Evolutionary conservation across 2,329 filamentous ascomycete species (phyloP).

Genomic region (Colletotrichum liriopes): DNA sequence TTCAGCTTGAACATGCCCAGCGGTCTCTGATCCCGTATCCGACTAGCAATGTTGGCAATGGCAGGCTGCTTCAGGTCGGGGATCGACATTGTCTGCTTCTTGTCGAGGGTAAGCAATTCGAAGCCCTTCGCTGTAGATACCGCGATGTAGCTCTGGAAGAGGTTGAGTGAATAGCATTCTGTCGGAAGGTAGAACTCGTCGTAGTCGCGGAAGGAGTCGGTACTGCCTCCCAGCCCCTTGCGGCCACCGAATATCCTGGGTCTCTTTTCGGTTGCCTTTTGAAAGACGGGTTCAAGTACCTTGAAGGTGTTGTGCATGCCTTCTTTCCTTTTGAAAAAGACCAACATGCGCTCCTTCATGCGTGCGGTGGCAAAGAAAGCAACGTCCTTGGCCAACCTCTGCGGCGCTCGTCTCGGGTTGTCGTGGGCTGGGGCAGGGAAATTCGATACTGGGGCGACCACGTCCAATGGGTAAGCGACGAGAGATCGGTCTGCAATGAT

Average conservation of each 20-base stretch:
- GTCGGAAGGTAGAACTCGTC: constrained; percentile 99
- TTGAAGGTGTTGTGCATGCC: constrained; percentile 95
- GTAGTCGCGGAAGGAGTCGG: constrained; percentile 97
- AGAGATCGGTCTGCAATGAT: constrained; percentile 92
- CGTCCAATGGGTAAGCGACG: constrained; percentile 94
- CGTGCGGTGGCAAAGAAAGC: constrained; percentile 96
- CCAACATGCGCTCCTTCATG: constrained; percentile 95
- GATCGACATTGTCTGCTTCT: constrained; percentile 95
- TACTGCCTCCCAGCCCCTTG: constrained; percentile 76
- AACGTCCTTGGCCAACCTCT: constrained; percentile 93
- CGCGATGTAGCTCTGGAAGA: constrained; percentile 95
- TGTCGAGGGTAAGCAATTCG: constrained; percentile 96
- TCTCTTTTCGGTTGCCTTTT: constrained; percentile 90
- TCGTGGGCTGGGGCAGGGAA: constrained; percentile 77
- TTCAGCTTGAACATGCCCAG: constrained; percentile 97
- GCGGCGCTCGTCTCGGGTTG: constrained; percentile 86
- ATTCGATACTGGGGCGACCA: constrained; percentile 77
- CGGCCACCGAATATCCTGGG: constrained; percentile 76
- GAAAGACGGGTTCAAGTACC: constrained; percentile 94
- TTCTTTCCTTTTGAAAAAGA: constrained; percentile 98
- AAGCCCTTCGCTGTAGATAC: constrained; percentile 93
- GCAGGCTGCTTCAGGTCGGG: constrained; percentile 86
- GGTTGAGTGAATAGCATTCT: constrained; percentile 94
- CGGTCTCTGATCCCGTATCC: constrained; percentile 86
- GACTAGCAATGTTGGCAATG: constrained; percentile 87